Base-by-base conservation (phyloP, 2,329 filamentous ascomycete genomes). In the Fusarium sp. region DNA sequence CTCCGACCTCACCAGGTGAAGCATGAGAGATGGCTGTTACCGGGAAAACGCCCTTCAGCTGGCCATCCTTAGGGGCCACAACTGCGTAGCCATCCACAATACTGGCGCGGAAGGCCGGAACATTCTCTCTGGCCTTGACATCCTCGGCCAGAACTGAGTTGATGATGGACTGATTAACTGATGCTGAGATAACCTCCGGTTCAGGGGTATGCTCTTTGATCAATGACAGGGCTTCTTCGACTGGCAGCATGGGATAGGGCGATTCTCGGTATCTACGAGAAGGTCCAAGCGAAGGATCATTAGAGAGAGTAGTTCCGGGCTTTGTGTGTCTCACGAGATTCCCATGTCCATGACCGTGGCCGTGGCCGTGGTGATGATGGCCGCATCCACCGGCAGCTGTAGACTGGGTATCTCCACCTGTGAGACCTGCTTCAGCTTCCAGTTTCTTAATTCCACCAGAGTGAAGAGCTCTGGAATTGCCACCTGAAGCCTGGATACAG, bases 1-100 rank as follows among this genome's bases (percentile, higher is more conserved):
- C 82, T 38, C 89, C 85, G 20, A 88, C 88, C 35, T 92, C 89
- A 1, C 91, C 89, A 0, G 94, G 90, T 22, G 94, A 89, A 16
- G 96, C 96, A 79, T 98, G 95, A 0, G 95, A 97, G 18, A 98
- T 87, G 1, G 93, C 92, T 2, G 92, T 91, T 20, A 99, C 95
- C 1, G 95, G 95, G 78, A 96, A 98, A 2, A 91, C 83, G 0
- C 95, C 95, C 76, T 92, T 93, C 54, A 93, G 88, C 54, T 88
- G 90, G 1, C 88, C 90, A 44, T 90, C 85, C 35, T 84, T 83
- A 59, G 88, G 87, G 11, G 90, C 91, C 41, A 95, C 90, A 1
- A 97, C 89, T 6, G 96, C 96, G 79, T 99, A 99, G 3, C 96
- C 96, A 81, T 99, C 96, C 2, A 99, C 96, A 44, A 98, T 98